These are phyloP conservation scores for Globisporangium viniferum DNA, from an alignment of 352 stramenopile genomes.

Conservation along the genomic window DNA sequence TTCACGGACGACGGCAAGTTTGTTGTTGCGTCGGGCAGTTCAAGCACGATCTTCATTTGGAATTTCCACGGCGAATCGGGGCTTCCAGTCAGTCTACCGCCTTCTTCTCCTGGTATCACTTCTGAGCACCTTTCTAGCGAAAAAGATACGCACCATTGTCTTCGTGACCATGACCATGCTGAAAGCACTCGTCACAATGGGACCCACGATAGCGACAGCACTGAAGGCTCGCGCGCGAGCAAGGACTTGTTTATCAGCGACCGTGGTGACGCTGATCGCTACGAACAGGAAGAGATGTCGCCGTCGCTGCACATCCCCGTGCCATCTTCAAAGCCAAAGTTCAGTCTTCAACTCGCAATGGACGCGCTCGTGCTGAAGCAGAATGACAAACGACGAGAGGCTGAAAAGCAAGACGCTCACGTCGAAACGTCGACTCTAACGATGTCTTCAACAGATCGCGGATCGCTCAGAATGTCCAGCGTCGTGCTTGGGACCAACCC, in stretches of 20 bases:
- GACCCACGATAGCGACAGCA: background rate
- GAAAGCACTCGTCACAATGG: background rate
- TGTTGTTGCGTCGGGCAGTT: slow-evolving; percentile 40
- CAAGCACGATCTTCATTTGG: slow-evolving; percentile 58
- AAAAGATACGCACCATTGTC: background rate
- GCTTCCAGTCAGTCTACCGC: background rate
- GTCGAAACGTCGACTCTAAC: slow-evolving; percentile 3
- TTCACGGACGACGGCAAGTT: slow-evolving; percentile 44
- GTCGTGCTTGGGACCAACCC: slow-evolving; percentile 11
- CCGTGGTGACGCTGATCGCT: background rate
- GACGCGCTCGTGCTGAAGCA: slow-evolving; percentile 28
- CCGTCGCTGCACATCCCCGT: slow-evolving; percentile 17
- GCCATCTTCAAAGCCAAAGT: slow-evolving; percentile 30
- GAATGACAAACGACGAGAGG: background rate
- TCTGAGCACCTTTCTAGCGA: background rate
- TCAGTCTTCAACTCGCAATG: slow-evolving; percentile 31
- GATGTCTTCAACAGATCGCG: slow-evolving; percentile 1
- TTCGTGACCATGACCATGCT: background rate
- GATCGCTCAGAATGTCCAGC: slow-evolving; percentile 6
- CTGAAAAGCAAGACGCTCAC: background rate
- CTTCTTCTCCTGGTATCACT: background rate
- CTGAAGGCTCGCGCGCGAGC: background rate
- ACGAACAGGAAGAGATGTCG: slow-evolving; percentile 15
- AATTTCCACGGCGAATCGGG: slow-evolving; percentile 39
- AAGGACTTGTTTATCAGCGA: background rate